These are phyloP conservation scores for Sonneratia alba DNA, from an alignment of 345 rosid genomes.

Conservation along the genomic window DNA sequence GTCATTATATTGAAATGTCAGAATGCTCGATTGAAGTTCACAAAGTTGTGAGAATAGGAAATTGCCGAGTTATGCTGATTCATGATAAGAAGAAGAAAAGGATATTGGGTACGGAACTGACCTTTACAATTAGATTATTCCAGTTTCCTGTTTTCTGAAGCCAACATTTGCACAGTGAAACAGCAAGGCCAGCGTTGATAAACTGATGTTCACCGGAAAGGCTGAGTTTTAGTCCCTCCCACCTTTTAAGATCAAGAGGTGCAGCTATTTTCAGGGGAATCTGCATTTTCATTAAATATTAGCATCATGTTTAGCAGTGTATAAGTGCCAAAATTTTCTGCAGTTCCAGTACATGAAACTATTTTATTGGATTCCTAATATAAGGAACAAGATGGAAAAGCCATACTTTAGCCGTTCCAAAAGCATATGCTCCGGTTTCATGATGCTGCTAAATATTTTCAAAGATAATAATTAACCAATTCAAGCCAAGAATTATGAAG, in stretches of 20 bases:
- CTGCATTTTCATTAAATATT: constrained; percentile 24
- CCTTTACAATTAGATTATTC: constrained; percentile 43
- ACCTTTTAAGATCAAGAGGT: constrained; percentile 41
- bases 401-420: background rate
- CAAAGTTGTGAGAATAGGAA: background rate
- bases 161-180: constrained; percentile 76
- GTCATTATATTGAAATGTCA: background rate
- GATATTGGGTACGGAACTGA: constrained; percentile 12
- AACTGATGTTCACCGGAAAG: constrained; percentile 83
- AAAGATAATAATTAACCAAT: background rate
- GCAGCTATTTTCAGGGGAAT: constrained; percentile 55
- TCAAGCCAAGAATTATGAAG: background rate
- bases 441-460: background rate
- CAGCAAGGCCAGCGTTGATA: constrained; percentile 81
- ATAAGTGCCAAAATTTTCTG: no score
- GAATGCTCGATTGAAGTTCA: background rate
- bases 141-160: constrained; percentile 70
- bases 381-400: background rate
- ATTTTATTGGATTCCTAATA: no score
- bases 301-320: no score
- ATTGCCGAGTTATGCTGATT: background rate
- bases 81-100: background rate
- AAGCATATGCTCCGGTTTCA: background rate
- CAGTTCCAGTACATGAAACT: no score
- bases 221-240: constrained; percentile 50